Evolutionary conservation across 179 eudicot species (phyloP), one percentile per base, ranked within the genome.

Genomic region (Amaranthus tricolor): DNA sequence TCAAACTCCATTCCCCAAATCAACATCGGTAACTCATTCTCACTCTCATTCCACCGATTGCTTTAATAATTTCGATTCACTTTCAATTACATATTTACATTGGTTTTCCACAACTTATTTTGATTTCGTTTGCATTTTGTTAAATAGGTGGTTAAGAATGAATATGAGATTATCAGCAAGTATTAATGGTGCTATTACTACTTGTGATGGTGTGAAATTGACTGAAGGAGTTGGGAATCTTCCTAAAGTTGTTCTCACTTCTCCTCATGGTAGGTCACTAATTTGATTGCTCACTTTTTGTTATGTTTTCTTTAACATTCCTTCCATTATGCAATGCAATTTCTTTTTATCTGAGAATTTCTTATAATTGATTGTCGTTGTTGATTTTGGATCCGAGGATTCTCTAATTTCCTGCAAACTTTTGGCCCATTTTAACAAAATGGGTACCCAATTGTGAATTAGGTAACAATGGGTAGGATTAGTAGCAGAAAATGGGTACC

Each of bases 171-270:
- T 88, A 59, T 83, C 85, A 58, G 86, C 92, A 54, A 84, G 86
- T 73, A 73, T 76, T 43, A 85, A 79, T 49, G 86, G 82, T 50
- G 79, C 79, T 58, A 40, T 71, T 3, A 66, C 78, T 20, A 61
- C 71, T 53, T 67, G 80, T 62, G 84, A 81, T 19, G 96, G 89
- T 58, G 89, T 89, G 58, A 80, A 75, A 56, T 63, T 91, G 65
- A 76, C 87, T 43, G 68, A 86, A 73, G 99, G 99, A 21, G 47
- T 74, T 62, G 98, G 98, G 20, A 80, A 88, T 78, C 87, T 95
- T 66, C 90, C 96, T n/a, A 95, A 95, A 82, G 84, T 95, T 66
- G 80, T 83, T 6, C 89, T 95, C 75, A 85, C 92, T 70, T 83
- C 93, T 82, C 77, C 88, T 59, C 80, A 85, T 74, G 99, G 99